phyloP scores from a whole-genome alignment of 192 early-diverging fungal genomes.

The Gigaspora rosea region DNA sequence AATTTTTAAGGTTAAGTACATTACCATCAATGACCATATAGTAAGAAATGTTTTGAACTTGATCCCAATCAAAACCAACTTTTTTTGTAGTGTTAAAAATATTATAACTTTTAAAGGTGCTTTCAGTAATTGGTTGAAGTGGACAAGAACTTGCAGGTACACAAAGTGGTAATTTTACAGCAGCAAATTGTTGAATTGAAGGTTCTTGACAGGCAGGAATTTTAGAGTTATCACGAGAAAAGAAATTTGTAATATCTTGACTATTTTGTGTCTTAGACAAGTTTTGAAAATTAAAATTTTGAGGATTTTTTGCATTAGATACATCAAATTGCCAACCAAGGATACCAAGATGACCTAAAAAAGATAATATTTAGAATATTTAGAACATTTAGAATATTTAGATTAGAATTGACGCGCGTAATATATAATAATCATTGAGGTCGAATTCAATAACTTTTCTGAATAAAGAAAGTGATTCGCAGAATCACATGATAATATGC shows the following conservation, averaged over 20 bases:
- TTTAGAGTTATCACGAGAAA: slow-evolving; percentile 14
- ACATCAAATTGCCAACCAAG: slow-evolving; percentile 24
- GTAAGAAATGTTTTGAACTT: slow-evolving; percentile 45
- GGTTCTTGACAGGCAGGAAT: slow-evolving; percentile 6
- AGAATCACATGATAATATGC: too few relatives aligned
- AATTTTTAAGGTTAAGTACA: slow-evolving; percentile 61
- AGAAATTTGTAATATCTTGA: slow-evolving; percentile 58
- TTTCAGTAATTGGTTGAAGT: slow-evolving; percentile 25
- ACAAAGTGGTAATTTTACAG: slow-evolving; percentile 7
- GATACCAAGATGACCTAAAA: slow-evolving; percentile 19
- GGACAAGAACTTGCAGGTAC: slow-evolving; percentile 35
- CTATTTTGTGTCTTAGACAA: slow-evolving; percentile 40
- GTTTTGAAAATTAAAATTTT: neutral
- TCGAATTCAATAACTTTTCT: neutral
- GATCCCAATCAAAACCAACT: slow-evolving; percentile 60
- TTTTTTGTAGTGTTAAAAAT: slow-evolving; percentile 35
- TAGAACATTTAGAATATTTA: neutral
- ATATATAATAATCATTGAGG: neutral
- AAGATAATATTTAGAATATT: neutral
- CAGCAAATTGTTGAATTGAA: slow-evolving; percentile 1
- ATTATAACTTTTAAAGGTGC: slow-evolving; percentile 46
- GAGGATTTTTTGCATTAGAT: neutral
- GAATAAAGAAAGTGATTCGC: too few relatives aligned
- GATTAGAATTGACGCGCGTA: too few relatives aligned
- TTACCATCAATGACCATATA: slow-evolving; percentile 65